Evolutionary conservation across 176 grass and related monocot species (phyloP), one percentile per base, ranked within the genome.

Genomic region (Oryza glumipatula): DNA sequence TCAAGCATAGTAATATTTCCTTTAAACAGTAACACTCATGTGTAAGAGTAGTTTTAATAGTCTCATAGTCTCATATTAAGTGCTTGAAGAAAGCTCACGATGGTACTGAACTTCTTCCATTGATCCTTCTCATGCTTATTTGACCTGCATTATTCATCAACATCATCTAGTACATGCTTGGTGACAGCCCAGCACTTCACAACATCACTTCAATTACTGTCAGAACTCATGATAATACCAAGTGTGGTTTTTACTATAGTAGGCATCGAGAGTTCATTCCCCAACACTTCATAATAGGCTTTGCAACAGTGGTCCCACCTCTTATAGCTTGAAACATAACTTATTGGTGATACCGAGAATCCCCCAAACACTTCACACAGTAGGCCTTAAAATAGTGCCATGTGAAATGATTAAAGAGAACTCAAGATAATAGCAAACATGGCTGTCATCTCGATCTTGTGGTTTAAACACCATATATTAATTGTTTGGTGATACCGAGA

Each of bases 321-420:
- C 22, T 46, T 68, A 0, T 28, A 17, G 4, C 33, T 11, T 15
- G 3, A 33, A 24, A 49, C 10, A 36, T 19, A n/a, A 52, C 6
- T 68, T 56, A 8, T 76, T 58, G 35, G 15, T 88, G 36, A n/a
- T 3, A 60, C 64, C 79, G 12, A 89, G 79, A 89, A 79, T 92
- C 86, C 51, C 70, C 75, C 75, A 86, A 86, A 91, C 81, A 91
- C 86, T 91, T 93, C 90, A 93, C 87, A 86, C n/a, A 11, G 15
- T 4, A 7, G 3, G 3, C 14, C 9, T 73, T 8, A 3, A 74
- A 39, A 67, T 21, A 15, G 2, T 80, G 9, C 1, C 21, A 36
- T 6, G 39, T 82, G 47, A 82, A 85, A 71, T 85, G 52, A 16
- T 82, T 85, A 65, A 72, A 90, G 65, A 39, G 70, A 91, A 88